phyloP scores from a whole-genome alignment of 2,329 filamentous ascomycete species.

The Beauveria scarabaeidicola region DNA sequence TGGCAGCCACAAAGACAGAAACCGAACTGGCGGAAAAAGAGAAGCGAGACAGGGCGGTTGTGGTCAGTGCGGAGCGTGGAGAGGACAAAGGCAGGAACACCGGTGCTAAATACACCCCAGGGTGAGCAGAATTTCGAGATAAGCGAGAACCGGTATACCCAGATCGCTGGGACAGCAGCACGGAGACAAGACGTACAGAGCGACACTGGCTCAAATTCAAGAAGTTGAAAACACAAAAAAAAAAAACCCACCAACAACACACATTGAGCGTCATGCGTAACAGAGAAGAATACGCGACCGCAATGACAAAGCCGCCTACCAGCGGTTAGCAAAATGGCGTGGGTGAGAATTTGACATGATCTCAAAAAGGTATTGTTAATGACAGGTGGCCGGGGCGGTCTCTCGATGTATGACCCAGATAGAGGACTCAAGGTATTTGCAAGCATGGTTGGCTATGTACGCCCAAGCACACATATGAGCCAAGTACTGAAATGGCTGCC shows the following conservation, averaged over 20 bases:
- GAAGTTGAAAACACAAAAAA: background rate
- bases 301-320: background rate
- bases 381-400: background rate
- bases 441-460: background rate
- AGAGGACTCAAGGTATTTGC: background rate
- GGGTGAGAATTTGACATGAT: background rate
- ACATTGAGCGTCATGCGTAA: background rate
- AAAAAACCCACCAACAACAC: background rate
- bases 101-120: background rate
- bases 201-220: background rate
- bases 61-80: background rate
- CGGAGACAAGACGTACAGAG: background rate
- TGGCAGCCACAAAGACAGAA: background rate
- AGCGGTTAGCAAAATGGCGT: background rate
- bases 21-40: background rate
- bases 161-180: constrained; percentile 23
- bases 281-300: background rate
- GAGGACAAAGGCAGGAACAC: background rate
- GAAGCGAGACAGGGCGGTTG: background rate
- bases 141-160: constrained; percentile 24
- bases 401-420: background rate
- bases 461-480: background rate
- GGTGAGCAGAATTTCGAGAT: constrained; percentile 15
- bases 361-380: background rate
- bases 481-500: background rate